Evolutionary conservation across 176 grass and related monocot genomes (phyloP), one percentile per base, ranked within the genome.

Genomic region (Aegilops longissima): DNA sequence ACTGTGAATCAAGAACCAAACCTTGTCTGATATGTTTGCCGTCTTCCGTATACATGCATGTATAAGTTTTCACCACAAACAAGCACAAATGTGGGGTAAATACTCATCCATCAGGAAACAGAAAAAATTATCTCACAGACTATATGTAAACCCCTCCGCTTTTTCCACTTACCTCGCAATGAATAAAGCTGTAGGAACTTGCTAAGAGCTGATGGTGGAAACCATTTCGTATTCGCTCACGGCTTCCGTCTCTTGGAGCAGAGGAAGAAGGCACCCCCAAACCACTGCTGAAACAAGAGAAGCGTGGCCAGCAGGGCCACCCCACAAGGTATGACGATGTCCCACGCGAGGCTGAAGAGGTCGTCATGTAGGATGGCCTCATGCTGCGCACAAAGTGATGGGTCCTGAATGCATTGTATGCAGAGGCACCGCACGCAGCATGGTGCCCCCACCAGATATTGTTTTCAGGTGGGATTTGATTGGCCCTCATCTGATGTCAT

Each of bases 311-410:
- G 54, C 54, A 98, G 20, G 2, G 89, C 1, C 21, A 83, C 95
- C 70, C 72, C 91, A 20, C 87, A 92, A 65, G 93, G 87, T 86
- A 98, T 87, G 56, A 93, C 86, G 23, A 98, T 86, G 85, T 98
- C 95, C 87, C 89, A 92, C 34, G 82, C 77, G 14, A 86, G 73
- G 66, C 91, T 95, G 78, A 92, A 98, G 56, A 92, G 92, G 82
- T 92, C 95, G 25, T 90, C 89, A 90, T 84, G 80, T 92, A 93
- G 18, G 83, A 93, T 49, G 89, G 84, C 66, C 81, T 84, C 34
- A 87, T 76, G 68, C 66, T 75, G 36, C 66, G 86, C 35, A 87
- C 61, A 4, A 81, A 93, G 72, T 85, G 79, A 54, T 67, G 14
- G 23, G 80, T 63, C 80, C 92, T 91, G 71, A 88, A 97, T 9